Evolutionary conservation across 2,329 filamentous ascomycete species (phyloP).

Genomic region (Cercospora nicotianae): DNA sequence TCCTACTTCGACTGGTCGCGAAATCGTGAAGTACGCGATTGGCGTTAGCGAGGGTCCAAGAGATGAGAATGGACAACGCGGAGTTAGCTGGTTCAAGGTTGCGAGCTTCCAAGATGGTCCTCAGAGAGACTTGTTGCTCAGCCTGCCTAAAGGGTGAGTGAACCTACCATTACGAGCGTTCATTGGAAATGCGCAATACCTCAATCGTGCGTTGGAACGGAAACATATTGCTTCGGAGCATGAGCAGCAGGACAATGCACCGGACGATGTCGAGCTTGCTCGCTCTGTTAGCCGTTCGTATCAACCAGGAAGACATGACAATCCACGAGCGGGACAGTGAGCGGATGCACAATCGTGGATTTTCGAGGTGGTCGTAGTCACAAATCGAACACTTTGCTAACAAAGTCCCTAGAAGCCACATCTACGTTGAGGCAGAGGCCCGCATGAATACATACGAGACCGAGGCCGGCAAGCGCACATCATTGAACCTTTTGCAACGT

Average conservation of each 20-base stretch:
- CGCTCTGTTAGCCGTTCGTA: neutral
- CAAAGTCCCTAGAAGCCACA: conserved; percentile 59
- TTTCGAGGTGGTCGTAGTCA: neutral
- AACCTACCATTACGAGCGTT: neutral
- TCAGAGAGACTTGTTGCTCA: conserved; percentile 69
- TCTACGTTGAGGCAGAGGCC: conserved; percentile 84
- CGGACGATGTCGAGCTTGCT: neutral
- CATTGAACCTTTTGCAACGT: conserved; percentile 78
- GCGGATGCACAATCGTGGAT: neutral
- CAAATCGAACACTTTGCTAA: neutral
- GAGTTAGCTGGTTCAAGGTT: conserved; percentile 84
- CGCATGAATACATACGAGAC: conserved; percentile 67
- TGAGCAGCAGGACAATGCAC: neutral
- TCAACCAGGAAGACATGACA: neutral
- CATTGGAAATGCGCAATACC: neutral
- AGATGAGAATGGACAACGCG: conserved; percentile 65
- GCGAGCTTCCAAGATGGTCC: conserved; percentile 71
- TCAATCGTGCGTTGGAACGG: neutral
- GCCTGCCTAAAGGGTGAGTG: conserved; percentile 79
- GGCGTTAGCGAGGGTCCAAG: conserved; percentile 65
- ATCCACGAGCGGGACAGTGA: neutral
- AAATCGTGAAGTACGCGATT: conserved; percentile 75
- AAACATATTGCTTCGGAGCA: neutral
- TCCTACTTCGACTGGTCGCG: conserved; percentile 67
- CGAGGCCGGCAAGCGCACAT: conserved; percentile 62